Conservation (phyloP, 1,139 yeast species). For the Pichia sp. region DNA sequence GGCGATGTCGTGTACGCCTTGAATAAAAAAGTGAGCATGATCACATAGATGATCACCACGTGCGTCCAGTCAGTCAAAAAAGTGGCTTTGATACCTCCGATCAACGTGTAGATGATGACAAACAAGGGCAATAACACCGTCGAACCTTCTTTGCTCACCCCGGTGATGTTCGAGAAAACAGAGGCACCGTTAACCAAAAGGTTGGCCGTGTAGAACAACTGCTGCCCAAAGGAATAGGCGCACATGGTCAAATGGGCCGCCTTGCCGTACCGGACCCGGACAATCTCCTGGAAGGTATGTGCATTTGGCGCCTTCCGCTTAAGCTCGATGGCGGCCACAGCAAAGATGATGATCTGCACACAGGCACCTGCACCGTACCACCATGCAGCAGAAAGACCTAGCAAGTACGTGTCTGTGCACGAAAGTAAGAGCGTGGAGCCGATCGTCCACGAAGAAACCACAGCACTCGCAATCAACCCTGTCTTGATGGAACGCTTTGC, state of each 20-base stretch:
- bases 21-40: constrained; percentile 36
- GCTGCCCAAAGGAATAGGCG: constrained; percentile 24
- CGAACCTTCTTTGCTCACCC: constrained; percentile 37
- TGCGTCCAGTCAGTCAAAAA: constrained; percentile 34
- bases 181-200: constrained; percentile 38
- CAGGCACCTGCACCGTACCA: constrained; percentile 53
- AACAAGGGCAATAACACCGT: constrained; percentile 41
- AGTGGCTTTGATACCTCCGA: constrained; percentile 44
- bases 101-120: constrained; percentile 39
- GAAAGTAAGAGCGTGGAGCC: constrained; percentile 33
- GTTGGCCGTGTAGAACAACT: constrained; percentile 31
- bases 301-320: constrained; percentile 52
- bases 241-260: constrained; percentile 27
- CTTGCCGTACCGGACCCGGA: constrained; percentile 45
- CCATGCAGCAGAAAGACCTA: constrained; percentile 42
- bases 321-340: constrained; percentile 49
- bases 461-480: constrained; percentile 36
- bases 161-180: constrained; percentile 36
- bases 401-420: constrained; percentile 25
- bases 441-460: constrained; percentile 38
- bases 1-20: constrained; percentile 39
- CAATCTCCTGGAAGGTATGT: constrained; percentile 49
- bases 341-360: constrained; percentile 48
- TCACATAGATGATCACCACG: constrained; percentile 26
- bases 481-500: constrained; percentile 35